Conservation (phyloP, 2,329 filamentous ascomycete genomes). For the Penicillium sp. region DNA sequence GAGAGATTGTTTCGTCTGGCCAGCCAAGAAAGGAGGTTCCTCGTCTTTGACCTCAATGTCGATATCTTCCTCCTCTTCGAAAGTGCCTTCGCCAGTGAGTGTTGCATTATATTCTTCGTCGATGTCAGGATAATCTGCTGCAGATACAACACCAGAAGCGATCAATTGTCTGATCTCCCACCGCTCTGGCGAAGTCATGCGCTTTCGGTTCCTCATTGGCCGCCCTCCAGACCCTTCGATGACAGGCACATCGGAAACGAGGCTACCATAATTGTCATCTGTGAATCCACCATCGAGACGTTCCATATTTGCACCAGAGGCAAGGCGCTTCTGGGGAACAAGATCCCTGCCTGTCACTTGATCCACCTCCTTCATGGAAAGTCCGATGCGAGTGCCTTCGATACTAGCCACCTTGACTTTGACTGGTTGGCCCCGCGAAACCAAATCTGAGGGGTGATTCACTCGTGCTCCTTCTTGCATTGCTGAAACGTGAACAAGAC, state of each 20-base stretch:
- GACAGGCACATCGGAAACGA: slow-evolving; percentile 57
- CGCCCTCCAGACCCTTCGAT: slow-evolving; percentile 61
- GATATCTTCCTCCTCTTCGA: slow-evolving; percentile 93
- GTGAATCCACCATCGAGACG: slow-evolving; percentile 62
- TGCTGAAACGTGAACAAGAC: slow-evolving; percentile 88
- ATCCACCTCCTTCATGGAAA: slow-evolving; percentile 98
- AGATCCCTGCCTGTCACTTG: slow-evolving; percentile 83
- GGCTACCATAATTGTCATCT: slow-evolving; percentile 57
- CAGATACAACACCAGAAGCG: slow-evolving; percentile 88
- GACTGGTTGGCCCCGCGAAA: slow-evolving; percentile 75
- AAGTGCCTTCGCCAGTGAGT: slow-evolving; percentile 76
- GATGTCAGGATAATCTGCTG: slow-evolving; percentile 88
- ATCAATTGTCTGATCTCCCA: slow-evolving; percentile 98
- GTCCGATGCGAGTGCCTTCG: slow-evolving; percentile 73
- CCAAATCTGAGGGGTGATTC: slow-evolving; percentile 85
- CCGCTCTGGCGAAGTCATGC: slow-evolving; percentile 92
- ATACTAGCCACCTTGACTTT: slow-evolving; percentile 92
- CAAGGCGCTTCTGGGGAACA: slow-evolving; percentile 71
- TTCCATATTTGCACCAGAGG: slow-evolving; percentile 88
- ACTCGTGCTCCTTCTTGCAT: slow-evolving; percentile 82
- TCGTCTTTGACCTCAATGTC: slow-evolving; percentile 97
- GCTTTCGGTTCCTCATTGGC: slow-evolving; percentile 69
- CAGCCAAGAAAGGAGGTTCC: slow-evolving; percentile 90
- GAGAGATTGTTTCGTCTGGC: slow-evolving; percentile 93
- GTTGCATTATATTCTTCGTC: slow-evolving; percentile 92